Percentiles rank a stretch among this genome's conserved stretches.
Evolutionary conservation across 176 grass and related monocot genomes (phyloP).

Genomic region (Lolium rigidum): DNA sequence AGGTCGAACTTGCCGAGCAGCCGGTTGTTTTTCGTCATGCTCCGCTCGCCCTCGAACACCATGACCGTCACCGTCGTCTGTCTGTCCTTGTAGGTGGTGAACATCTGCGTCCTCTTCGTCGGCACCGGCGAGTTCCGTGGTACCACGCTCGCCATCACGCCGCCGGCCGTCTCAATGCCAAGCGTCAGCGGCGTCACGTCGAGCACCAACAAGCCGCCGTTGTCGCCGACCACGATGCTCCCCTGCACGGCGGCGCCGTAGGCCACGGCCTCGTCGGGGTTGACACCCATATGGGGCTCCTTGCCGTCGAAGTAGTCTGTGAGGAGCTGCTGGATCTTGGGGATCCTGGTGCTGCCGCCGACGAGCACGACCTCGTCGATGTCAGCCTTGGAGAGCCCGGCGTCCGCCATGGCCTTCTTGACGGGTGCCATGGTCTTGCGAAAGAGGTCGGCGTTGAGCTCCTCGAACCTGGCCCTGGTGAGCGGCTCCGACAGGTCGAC

Average conservation of each 20-base stretch:
- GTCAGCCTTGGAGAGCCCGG: neutral
- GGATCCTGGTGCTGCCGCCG: conserved; percentile 79
- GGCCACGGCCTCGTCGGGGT: too few species aligned
- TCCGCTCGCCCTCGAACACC: conserved; percentile 74
- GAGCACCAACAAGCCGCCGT: too few species aligned
- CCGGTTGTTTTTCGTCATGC: conserved; percentile 48
- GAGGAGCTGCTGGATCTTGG: conserved; percentile 75
- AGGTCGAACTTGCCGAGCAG: too few species aligned
- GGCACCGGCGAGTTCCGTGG: conserved; percentile 65
- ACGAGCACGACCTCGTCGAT: conserved; percentile 74
- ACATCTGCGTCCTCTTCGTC: conserved; percentile 68
- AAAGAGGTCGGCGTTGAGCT: conserved; percentile 69
- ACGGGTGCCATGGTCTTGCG: conserved; percentile 76
- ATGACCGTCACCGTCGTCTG: conserved; percentile 66
- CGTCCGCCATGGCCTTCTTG: conserved; percentile 44
- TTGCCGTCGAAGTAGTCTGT: conserved; percentile 72
- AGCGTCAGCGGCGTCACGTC: too few species aligned
- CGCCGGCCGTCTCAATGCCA: conserved; percentile 57
- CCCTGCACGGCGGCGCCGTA: too few species aligned
- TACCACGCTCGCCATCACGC: conserved; percentile 75
- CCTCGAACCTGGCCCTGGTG: too few species aligned
- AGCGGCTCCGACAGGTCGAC: too few species aligned
- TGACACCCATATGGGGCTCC: conserved; percentile 50
- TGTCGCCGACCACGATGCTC: too few species aligned
- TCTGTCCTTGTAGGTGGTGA: conserved; percentile 72